A percentile compares a stretch with the other conserved stretches of the same genome.
Conservation (phyloP, 2,329 filamentous ascomycete species). For the Sarocladiaceae sp. region DNA sequence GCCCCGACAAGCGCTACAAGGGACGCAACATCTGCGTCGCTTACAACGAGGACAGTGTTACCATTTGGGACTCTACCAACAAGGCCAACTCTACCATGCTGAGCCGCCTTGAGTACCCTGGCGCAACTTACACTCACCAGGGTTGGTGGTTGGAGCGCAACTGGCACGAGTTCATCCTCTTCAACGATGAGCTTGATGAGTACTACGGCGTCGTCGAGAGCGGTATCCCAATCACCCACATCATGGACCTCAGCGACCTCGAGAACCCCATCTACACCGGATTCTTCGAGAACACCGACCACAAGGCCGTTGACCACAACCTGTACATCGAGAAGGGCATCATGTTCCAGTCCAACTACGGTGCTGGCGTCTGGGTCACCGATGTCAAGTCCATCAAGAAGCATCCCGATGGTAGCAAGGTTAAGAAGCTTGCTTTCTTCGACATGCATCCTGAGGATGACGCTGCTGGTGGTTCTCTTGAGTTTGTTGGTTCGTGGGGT, state of each 20-base stretch:
- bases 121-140: slow-evolving; percentile 47
- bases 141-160: slow-evolving; percentile 29
- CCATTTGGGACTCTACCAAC: slow-evolving; percentile 35
- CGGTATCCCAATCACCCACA: slow-evolving; percentile 35
- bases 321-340: slow-evolving; percentile 11
- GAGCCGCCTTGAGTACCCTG: slow-evolving; percentile 42
- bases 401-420: slow-evolving; percentile 9
- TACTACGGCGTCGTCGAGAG: slow-evolving; percentile 25
- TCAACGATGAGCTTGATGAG: slow-evolving; percentile 41
- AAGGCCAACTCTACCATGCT: slow-evolving; percentile 34
- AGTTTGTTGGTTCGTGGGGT: slow-evolving; percentile 11
- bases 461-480: slow-evolving; percentile 9
- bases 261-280: slow-evolving; percentile 24
- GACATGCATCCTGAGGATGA: slow-evolving; percentile 12
- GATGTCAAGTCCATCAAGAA: slow-evolving; percentile 9
- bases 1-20: slow-evolving; percentile 33
- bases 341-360: slow-evolving; percentile 13
- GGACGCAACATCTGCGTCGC: slow-evolving; percentile 23
- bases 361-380: slow-evolving; percentile 11
- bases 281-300: slow-evolving; percentile 11
- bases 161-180: slow-evolving; percentile 27
- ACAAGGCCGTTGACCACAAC: slow-evolving; percentile 11
- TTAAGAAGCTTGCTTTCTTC: slow-evolving; percentile 11
- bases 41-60: slow-evolving; percentile 38
- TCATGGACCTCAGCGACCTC: slow-evolving; percentile 32